A percentile compares a stretch with the other conserved stretches of the same genome.
Evolutionary conservation across 768 basidiomycete genomes (phyloP).

Genomic region (Tulasnella calospora): DNA sequence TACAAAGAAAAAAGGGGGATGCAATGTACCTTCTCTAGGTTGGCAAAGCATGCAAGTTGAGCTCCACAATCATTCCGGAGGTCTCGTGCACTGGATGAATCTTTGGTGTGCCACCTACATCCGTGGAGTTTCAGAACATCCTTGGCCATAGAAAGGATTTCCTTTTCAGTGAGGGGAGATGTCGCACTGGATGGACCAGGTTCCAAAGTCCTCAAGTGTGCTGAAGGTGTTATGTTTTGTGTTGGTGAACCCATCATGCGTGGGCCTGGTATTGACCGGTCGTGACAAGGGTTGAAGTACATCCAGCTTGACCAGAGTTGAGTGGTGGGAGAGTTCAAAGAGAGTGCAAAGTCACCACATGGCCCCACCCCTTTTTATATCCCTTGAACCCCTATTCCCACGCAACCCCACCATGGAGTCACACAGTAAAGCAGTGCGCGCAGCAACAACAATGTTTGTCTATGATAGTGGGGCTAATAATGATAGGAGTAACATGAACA

Average conservation of each 20-base stretch:
- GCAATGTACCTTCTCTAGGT: neutral
- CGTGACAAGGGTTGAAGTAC: slow-evolving; percentile 3
- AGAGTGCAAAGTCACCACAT: neutral
- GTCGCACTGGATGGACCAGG: neutral
- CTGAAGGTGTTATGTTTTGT: neutral
- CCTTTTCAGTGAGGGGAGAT: neutral
- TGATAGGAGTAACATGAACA: slow-evolving; percentile 3
- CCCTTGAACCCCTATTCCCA: neutral
- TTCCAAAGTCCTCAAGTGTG: neutral
- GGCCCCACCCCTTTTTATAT: neutral
- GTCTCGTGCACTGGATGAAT: neutral
- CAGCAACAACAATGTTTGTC: neutral
- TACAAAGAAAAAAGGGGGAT: neutral
- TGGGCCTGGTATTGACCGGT: neutral
- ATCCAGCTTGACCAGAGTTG: neutral
- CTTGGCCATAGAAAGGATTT: neutral
- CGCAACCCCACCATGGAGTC: neutral
- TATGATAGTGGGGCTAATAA: neutral
- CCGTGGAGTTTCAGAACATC: neutral
- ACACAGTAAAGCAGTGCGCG: neutral
- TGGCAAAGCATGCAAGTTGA: neutral
- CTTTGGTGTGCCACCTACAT: neutral
- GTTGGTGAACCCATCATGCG: neutral
- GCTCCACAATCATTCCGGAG: neutral
- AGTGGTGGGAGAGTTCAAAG: neutral